Evolutionary conservation across 169 alveolate genomes (phyloP).

Genomic region (Cryptosporidium parvum): DNA sequence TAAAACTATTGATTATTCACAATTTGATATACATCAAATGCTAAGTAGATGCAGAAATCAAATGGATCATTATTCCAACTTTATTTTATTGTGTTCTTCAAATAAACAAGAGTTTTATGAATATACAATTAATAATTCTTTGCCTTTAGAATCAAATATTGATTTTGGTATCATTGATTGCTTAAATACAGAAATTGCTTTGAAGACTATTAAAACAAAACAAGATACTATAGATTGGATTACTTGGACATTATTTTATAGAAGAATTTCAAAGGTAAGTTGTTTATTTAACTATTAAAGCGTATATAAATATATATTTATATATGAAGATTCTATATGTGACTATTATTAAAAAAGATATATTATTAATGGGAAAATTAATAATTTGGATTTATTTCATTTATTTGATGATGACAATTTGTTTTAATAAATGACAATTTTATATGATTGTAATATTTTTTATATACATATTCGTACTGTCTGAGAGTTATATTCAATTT

Average conservation of each 20-base stretch:
- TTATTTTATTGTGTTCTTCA: conserved; percentile 88
- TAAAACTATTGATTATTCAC: conserved; percentile 54
- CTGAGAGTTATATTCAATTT: conserved; percentile 22
- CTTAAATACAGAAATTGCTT: conserved; percentile 96
- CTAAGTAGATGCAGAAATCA: conserved; percentile 23
- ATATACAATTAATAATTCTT: conserved; percentile 96
- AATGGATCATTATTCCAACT: conserved; percentile 34
- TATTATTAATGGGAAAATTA: neutral
- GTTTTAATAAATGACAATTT: neutral
- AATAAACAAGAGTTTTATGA: conserved; percentile 95
- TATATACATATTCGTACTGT: conserved; percentile 70
- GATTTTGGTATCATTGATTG: conserved; percentile 94
- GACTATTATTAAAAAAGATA: neutral
- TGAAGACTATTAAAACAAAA: conserved; percentile 94
- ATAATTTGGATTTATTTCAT: neutral
- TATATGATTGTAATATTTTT: neutral
- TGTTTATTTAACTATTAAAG: neutral
- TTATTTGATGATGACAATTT: neutral
- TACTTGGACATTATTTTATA: conserved; percentile 99
- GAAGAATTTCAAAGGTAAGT: conserved; percentile 93
- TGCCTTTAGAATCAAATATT: conserved; percentile 97
- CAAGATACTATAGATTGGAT: conserved; percentile 99
- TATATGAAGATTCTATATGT: neutral
- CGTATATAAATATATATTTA: neutral
- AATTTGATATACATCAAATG: conserved; percentile 47